Conservation (phyloP, 306 rosid species). For the Vicia faba region DNA sequence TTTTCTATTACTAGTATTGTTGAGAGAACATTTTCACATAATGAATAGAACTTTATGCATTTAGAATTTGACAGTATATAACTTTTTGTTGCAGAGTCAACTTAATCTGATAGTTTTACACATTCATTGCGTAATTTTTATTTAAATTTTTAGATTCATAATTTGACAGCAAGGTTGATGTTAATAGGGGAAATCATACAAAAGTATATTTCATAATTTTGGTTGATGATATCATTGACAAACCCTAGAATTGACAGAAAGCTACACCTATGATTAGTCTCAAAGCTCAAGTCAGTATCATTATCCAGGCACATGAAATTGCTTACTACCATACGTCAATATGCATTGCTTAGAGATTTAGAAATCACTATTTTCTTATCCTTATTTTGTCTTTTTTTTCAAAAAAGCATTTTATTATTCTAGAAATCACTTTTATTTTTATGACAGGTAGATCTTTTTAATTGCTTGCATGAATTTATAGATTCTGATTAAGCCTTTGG, state of each 20-base stretch:
- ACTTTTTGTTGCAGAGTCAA: neutral
- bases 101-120: neutral
- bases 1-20: neutral
- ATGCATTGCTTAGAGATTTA: slow-evolving; percentile 6
- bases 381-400: neutral
- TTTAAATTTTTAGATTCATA: neutral
- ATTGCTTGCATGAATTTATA: neutral
- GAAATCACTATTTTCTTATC: slow-evolving; percentile 6
- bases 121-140: neutral
- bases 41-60: neutral
- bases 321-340: neutral
- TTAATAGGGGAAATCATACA: neutral
- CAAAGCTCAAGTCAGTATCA: slow-evolving; percentile 13
- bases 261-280: slow-evolving; percentile 6
- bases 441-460: neutral
- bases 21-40: neutral
- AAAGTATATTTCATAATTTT: neutral
- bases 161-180: neutral
- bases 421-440: neutral
- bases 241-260: slow-evolving; percentile 4
- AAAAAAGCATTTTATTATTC: too few species aligned
- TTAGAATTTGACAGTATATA: neutral
- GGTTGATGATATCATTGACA: neutral
- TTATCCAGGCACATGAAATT: slow-evolving; percentile 14
- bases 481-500: neutral